Percentiles rank a stretch among this genome's conserved stretches.
phyloP scores from a whole-genome alignment of 805 yeast species.

The Allodekkera sacchari region DNA sequence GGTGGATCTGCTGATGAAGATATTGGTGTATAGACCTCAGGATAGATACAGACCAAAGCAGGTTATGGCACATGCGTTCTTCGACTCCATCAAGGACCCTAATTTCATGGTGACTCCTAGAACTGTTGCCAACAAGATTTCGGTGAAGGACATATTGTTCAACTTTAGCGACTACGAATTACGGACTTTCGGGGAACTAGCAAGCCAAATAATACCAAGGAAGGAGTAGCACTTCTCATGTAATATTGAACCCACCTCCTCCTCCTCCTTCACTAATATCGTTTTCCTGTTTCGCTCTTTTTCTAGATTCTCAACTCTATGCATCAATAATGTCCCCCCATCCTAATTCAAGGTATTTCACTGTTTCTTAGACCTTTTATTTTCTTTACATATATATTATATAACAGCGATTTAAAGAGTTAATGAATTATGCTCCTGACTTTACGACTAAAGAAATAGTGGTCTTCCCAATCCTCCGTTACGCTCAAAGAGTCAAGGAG shows the following conservation, averaged over 20 bases:
- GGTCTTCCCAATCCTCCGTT: too few relatives aligned
- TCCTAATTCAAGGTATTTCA: conserved; percentile 1
- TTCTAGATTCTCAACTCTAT: conserved; percentile 2
- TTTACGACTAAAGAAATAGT: too few relatives aligned
- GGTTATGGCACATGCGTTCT: conserved; percentile 82
- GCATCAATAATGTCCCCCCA: too few relatives aligned
- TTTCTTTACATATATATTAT: conserved; percentile 2
- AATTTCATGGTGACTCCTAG: conserved; percentile 31
- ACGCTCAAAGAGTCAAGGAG: conserved; percentile 59
- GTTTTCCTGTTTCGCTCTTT: conserved; percentile 3
- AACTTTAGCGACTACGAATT: conserved; percentile 65
- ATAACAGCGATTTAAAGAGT: background rate
- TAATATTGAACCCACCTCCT: too few relatives aligned
- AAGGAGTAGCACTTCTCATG: background rate
- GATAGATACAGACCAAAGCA: conserved; percentile 71
- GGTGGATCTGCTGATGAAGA: conserved; percentile 69
- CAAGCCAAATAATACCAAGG: conserved; percentile 17
- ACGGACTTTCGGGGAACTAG: conserved; percentile 20
- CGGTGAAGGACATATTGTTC: conserved; percentile 39
- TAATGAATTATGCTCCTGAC: too few relatives aligned
- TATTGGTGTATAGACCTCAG: conserved; percentile 87
- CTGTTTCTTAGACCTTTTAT: conserved; percentile 1
- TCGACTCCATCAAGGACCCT: conserved; percentile 68
- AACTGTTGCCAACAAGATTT: conserved; percentile 27
- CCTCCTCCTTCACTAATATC: conserved; percentile 1